Conservation (phyloP, 768 basidiomycete genomes). For the Pleurotus ostreatus region DNA sequence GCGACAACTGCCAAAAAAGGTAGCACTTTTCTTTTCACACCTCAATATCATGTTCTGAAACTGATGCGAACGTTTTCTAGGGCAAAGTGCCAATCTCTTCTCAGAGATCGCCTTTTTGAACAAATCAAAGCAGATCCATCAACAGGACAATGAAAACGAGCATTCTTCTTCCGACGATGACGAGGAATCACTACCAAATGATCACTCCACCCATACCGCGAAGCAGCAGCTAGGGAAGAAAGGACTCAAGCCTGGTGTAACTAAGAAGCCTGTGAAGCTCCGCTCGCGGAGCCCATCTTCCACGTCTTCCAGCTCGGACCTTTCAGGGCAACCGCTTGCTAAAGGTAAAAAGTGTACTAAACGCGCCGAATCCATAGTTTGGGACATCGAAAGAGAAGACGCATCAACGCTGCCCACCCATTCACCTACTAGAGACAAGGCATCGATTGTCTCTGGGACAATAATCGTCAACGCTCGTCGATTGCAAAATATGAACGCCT, state of each 20-base stretch:
- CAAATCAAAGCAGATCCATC: slow-evolving; percentile 13
- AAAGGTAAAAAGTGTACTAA: neutral
- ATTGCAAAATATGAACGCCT: neutral
- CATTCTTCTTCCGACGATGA: slow-evolving; percentile 14
- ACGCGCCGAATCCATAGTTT: slow-evolving; percentile 37
- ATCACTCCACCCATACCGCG: neutral
- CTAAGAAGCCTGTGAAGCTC: neutral
- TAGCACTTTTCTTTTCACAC: neutral
- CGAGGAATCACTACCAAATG: slow-evolving; percentile 16
- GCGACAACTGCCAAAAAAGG: slow-evolving; percentile 23
- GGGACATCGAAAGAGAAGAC: slow-evolving; percentile 51
- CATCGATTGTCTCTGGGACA: slow-evolving; percentile 12
- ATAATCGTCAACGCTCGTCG: slow-evolving; percentile 32
- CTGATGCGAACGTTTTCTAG: neutral
- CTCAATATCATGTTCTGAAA: neutral
- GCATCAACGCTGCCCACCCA: slow-evolving; percentile 19
- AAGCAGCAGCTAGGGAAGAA: neutral
- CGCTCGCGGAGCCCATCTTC: neutral
- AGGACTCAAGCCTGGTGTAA: neutral
- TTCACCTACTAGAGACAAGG: neutral
- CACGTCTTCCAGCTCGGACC: neutral
- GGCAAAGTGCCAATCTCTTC: slow-evolving; percentile 23
- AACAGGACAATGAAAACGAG: slow-evolving; percentile 5
- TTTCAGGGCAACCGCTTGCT: neutral
- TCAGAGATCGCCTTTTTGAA: slow-evolving; percentile 47